Conservation (phyloP, 192 early-diverging fungal genomes). For the Backusella tarrabulga region DNA sequence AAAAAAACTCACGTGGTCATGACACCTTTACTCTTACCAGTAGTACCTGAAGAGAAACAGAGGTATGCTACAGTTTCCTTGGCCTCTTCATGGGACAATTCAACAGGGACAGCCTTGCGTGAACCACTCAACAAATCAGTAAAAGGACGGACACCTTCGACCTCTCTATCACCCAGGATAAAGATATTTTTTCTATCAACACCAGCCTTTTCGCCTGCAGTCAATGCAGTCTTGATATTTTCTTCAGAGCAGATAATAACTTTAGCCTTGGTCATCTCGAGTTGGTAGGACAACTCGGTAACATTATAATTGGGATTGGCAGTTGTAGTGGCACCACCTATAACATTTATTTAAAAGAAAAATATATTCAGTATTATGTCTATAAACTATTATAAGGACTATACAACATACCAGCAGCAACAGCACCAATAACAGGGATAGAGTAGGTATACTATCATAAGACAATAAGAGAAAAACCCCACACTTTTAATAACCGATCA, state of each 20-base stretch:
- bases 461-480: not conserved
- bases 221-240: conserved; percentile 24
- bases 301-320: conserved; percentile 81
- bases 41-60: conserved; percentile 39
- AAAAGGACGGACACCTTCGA: conserved; percentile 27
- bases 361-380: not conserved
- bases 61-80: conserved; percentile 25
- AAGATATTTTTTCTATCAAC: conserved; percentile 21
- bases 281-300: conserved; percentile 73
- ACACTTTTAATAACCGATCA: not conserved
- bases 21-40: conserved; percentile 37
- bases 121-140: conserved; percentile 12
- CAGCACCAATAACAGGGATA: conserved; percentile 33
- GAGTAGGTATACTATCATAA: conserved; percentile 30
- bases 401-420: conserved; percentile 36
- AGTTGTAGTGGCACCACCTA: conserved; percentile 67
- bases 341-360: not conserved
- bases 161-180: conserved; percentile 25
- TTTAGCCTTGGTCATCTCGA: conserved; percentile 66
- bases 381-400: conserved; percentile 15
- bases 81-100: conserved; percentile 28
- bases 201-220: conserved; percentile 18
- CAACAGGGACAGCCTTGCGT: conserved; percentile 12
- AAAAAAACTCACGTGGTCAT: conserved; percentile 33
- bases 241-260: conserved; percentile 55